Base-by-base conservation (phyloP, 1,139 yeast species). In the Hanseniaspora uvarum region DNA sequence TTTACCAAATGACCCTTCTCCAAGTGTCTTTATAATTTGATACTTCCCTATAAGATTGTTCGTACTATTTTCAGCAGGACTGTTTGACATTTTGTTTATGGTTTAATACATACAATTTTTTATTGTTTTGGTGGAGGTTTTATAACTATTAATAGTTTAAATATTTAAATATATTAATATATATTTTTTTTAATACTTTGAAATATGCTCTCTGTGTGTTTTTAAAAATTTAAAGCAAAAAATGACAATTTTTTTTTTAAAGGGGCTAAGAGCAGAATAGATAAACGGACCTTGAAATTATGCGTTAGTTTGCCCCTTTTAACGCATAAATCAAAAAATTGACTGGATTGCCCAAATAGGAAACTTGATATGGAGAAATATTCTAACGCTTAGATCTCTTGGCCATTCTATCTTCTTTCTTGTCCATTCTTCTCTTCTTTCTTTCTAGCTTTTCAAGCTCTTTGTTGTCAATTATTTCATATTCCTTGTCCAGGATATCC, bases 1-100 rank as follows among this genome's bases (percentile, higher is more conserved):
- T 67, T 92, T 92, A 62, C 98, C 98, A 66, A 92, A 92, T 0
- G 97, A 89, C 24, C 98, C 98, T 68, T 92, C 97, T 31, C 98
- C 98, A 28, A 92, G 74, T 3, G 96, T 89, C 68, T 89, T 87
- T 63, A 92, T 85, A 56, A 94, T 84, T 67, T 89, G 97, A 70
- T 94, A 94, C 62, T 94, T 82, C 18, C 97, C 98, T 57, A 89
- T 86, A 7, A 58, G 63, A 40, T 58, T 59, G 39, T 61, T 61
- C 4, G 24, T 30, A 19, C 52, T 41, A 21, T 38, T 14, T 12
- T 40, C 26, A 26, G 19, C 24, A 14, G 37, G 33, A 10, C 23
- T 5, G 19, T 44, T 40, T 56, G 14, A 52, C 30, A 54, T 38
- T 38, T 10, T 18, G 4, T 24, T 8, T 24, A 2, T 31, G 12